Percentiles rank a stretch among this genome's conserved stretches.
These are phyloP conservation scores for Debaryomyces castellii DNA, from an alignment of 805 yeast genomes.

Conservation along the genomic window DNA sequence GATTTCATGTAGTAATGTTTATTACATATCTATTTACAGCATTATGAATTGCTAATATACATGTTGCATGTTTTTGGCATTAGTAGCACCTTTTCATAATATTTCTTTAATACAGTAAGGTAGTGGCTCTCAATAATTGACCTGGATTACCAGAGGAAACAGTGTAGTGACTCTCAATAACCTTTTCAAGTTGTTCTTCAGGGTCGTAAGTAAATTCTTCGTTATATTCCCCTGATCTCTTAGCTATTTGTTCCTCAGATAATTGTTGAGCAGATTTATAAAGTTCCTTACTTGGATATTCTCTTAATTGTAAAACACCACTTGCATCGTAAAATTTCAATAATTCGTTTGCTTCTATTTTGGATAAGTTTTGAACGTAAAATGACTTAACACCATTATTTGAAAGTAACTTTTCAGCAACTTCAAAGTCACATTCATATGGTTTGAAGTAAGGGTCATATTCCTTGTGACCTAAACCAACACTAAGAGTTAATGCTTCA, in stretches of 20 bases:
- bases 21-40: constrained; percentile 7
- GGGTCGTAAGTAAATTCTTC: constrained; percentile 14
- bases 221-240: constrained; percentile 6
- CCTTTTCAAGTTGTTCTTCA: constrained; percentile 26
- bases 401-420: constrained; percentile 48
- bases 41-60: constrained; percentile 2
- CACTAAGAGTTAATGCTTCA: constrained; percentile 55
- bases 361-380: constrained; percentile 25
- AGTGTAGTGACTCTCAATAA: constrained; percentile 28
- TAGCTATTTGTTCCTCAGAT: constrained; percentile 6
- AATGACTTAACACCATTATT: constrained; percentile 33
- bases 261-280: constrained; percentile 10
- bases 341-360: constrained; percentile 29
- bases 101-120: constrained; percentile 20
- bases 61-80: not conserved
- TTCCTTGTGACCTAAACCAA: constrained; percentile 52
- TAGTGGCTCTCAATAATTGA: constrained; percentile 29
- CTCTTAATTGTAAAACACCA: constrained; percentile 35
- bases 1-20: not conserved
- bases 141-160: constrained; percentile 44
- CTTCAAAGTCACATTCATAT: constrained; percentile 50
- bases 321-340: constrained; percentile 30
- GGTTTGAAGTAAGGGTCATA: constrained; percentile 57
- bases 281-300: constrained; percentile 27
- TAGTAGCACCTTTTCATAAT: constrained; percentile 1